A percentile compares a stretch with the other conserved stretches of the same genome.
Conservation (phyloP, 495 filamentous ascomycete species). For the Beverwykella pulmonaria region DNA sequence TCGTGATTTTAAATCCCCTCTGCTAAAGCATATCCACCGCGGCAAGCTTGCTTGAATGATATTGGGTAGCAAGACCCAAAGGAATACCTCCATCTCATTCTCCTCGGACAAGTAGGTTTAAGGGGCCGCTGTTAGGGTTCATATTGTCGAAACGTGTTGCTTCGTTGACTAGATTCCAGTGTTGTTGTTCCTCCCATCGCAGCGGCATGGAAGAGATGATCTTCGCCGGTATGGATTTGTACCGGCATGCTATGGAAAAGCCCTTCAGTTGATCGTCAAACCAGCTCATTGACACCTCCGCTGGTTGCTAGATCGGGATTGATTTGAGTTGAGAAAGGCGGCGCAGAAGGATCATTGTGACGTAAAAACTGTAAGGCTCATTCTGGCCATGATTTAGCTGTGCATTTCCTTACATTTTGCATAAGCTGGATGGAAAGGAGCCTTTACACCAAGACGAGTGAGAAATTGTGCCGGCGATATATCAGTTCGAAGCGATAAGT, state of each 20-base stretch:
- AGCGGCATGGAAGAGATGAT: conserved; percentile 9
- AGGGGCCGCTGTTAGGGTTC: not conserved
- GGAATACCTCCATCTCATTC: conserved; percentile 2
- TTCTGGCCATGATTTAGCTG: not conserved
- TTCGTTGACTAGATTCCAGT: conserved; percentile 15
- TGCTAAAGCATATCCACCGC: not conserved
- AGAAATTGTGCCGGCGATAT: conserved; percentile 17
- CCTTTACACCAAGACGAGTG: not conserved
- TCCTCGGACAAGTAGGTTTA: conserved; percentile 6
- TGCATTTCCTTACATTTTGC: not conserved
- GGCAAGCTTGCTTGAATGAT: conserved; percentile 1
- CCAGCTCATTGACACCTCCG: conserved; percentile 1
- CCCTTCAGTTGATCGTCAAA: not conserved
- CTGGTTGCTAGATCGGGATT: conserved; percentile 12
- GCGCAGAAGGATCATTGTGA: not conserved
- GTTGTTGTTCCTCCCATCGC: not conserved
- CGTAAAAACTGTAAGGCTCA: not conserved
- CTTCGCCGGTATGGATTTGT: conserved; percentile 5
- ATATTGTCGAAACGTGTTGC: conserved; percentile 2
- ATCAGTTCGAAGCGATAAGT: conserved; percentile 14
- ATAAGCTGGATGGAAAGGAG: not conserved
- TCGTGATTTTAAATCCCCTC: not conserved
- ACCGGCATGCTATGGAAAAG: conserved; percentile 9
- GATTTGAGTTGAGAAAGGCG: not conserved
- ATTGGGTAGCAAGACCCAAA: conserved; percentile 11